Conservation (phyloP, 1,284 basidiomycete genomes). For the Trichosporon sp. region DNA sequence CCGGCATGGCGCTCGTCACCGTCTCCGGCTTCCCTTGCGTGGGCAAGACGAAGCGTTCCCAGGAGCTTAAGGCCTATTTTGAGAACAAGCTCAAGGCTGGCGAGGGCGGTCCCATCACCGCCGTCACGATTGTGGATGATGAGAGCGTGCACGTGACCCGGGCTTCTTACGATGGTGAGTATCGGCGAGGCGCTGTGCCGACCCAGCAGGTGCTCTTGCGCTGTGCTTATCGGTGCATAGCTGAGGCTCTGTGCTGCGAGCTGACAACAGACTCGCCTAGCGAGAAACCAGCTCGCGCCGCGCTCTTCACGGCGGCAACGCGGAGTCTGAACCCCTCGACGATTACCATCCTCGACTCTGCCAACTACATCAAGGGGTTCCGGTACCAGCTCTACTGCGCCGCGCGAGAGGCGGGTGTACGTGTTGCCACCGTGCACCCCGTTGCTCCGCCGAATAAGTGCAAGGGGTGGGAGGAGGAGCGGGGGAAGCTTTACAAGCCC, state of each 20-base stretch:
- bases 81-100: conserved; percentile 57
- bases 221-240: no score
- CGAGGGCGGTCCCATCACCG: conserved; percentile 46
- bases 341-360: conserved; percentile 83
- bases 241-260: not conserved
- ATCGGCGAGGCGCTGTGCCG: no score
- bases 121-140: conserved; percentile 75
- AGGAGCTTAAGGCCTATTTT: conserved; percentile 68
- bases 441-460: conserved; percentile 78
- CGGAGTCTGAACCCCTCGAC: conserved; percentile 71
- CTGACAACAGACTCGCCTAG: conserved; percentile 67
- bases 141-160: conserved; percentile 69
- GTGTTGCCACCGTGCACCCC: conserved; percentile 84
- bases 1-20: conserved; percentile 85
- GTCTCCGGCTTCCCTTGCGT: conserved; percentile 86
- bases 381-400: conserved; percentile 98
- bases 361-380: conserved; percentile 96
- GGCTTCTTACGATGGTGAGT: conserved; percentile 73
- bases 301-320: conserved; percentile 83
- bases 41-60: conserved; percentile 77
- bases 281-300: conserved; percentile 86
- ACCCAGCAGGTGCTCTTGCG: no score
- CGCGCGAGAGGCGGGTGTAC: conserved; percentile 80
- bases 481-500: conserved; percentile 62
- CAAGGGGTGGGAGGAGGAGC: conserved; percentile 70